Base-by-base conservation (phyloP, 805 yeast genomes). In the Nakazawaea laoshanensis region DNA sequence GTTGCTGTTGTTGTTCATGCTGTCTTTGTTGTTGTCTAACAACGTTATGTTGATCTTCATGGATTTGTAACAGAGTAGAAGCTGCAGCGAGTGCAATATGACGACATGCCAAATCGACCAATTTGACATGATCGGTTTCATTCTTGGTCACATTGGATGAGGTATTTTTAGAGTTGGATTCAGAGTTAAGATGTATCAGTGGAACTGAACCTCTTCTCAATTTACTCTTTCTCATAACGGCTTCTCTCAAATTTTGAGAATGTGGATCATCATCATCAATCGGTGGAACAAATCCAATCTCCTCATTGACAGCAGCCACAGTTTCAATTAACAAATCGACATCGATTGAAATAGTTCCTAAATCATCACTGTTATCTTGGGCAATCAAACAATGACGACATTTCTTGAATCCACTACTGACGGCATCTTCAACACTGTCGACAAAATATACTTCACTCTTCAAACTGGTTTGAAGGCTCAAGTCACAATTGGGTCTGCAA, bases 71-170 rank as follows among this genome's bases (percentile, higher is more conserved):
- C 13, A 53, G 46, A 5, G 62, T 58, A 1, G 62, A 57, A 7
- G 76, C 81, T 2, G 92, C 94, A 20, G 92, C 92, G 26, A 77
- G 61, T 1, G 89, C 87, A 47, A 83, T 77, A 52, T 82, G 88
- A 35, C 89, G 74, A 48, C 94, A 84, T 1, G 94, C 92, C 45
- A 77, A 69, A 48, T 76, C 82, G 15, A 79, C 84, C 29, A 79
- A 64, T 39, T 77, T 65, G 45, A 73, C 65, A 48, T 82, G 88
- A 45, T 78, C 86, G 29, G 73, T 61, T 49, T 78, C 84, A 50
- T 74, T 74, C 45, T 74, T 71, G 15, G 76, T 61, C 19, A 70
- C 42, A 49, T 33, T 54, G 24, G 29, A 25, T 3, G 31, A 19
- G 9, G 30, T 24, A 26, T 29, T 38, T 32, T 33, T 23, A 7